Base-by-base conservation (phyloP, 805 yeast genomes). In the Saccharomyces eubayanus region DNA sequence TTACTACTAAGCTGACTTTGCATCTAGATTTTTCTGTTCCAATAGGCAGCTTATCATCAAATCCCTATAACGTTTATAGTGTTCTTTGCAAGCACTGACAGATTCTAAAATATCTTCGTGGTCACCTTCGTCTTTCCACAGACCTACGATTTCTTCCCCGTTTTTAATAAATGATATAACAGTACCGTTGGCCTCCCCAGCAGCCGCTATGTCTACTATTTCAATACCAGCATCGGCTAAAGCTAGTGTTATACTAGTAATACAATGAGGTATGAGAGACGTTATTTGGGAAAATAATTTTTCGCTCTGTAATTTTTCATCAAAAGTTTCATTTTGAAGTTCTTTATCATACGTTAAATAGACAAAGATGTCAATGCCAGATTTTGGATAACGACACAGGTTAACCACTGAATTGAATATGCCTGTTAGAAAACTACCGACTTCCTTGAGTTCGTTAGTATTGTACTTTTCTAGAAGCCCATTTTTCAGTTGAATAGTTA, bases 221-320 rank as follows among this genome's bases (percentile, higher is more conserved):
- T 91, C 95, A 28, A 92, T 82, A 6, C 90, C 90, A 0, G 97
- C 85, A 68, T 94, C 94, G 0, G 87, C 83, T 53, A 94, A 68
- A 0, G 97, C 96, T 50, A 89, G 66, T 3, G 87, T 80, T 0
- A 87, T 77, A 41, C 68, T 62, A 36, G 60, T 63, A 2, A 67
- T 57, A 20, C 69, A 71, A 31, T 72, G 69, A 43, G 78, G 72
- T 29, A 77, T 69, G 29, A 78, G 66, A 64, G 67, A 40, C 69
- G 69, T 46, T 69, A 66, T 51, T 67, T 67, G 51, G 68, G 68
- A 21, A 57, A 47, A 16, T 64, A 56, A 31, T 56, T 55, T 43
- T 74, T 74, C 3, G 73, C 64, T n/a, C 28, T 48, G 31, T 47
- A 31, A 49, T 36, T 53, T 36, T 16, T 55, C 57, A 5, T 31